Base-by-base conservation (phyloP, 2,329 filamentous ascomycete species). In the Fusarium sp. region DNA sequence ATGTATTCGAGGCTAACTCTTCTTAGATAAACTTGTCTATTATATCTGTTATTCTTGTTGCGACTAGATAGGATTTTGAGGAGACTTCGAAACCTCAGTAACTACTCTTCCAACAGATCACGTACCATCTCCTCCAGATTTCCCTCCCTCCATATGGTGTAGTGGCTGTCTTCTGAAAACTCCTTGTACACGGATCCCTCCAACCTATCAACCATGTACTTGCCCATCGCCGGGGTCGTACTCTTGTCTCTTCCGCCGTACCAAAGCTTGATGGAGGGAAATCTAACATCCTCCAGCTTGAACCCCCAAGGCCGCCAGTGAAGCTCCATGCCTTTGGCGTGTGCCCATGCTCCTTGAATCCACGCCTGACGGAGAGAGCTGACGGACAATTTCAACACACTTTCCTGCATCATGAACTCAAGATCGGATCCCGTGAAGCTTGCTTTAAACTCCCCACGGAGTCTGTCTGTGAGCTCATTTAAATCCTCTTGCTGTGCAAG, bases 21-120 rank as follows among this genome's bases (percentile, higher is more conserved):
- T 20, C 20, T 2, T 20, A 20, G 20, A 20, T 20, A 20, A 20
- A 2, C 20, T 20, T 20, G 2, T 2, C 20, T 20, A 20, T 20
- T 2, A 20, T 20, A 20, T 20, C 25, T 6, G 25, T 4, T 27
- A 27, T 27, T 27, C 4, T 22, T 22, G 4, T 3, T 22, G 7
- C 8, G 9, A 1, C 27, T 8, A 9, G 7, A 8, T 2, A 9
- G 7, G 4, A 15, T 47, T 15, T 6, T 2, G 9, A 40, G 17
- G 10, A 11, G 2, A 22, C 20, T 0, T 15, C 40, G 2, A 11
- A 11, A n/a, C 9, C 7, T 9, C 4, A 8, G 15, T 0, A 30
- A n/a, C 25, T 30, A 30, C 17, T n/a, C 2, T 12, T n/a, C 15
- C 0, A n/a, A 2, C 0, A 52, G 6, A n/a, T 52, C 47, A 4